phyloP scores from a whole-genome alignment of 2,329 filamentous ascomycete genomes.

The Hypoxylon sp. region DNA sequence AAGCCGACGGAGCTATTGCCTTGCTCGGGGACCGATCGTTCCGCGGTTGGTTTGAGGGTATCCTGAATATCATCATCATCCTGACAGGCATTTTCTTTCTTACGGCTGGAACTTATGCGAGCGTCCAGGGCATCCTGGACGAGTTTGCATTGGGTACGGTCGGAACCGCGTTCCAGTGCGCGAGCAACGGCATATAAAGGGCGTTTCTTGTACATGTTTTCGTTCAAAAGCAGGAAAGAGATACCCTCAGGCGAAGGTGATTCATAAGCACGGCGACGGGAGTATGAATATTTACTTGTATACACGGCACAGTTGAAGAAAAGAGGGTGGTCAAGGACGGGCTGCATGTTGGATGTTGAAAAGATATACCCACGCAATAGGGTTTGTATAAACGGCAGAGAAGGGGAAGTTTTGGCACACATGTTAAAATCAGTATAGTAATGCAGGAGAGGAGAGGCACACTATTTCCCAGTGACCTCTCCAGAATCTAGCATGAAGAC shows the following conservation, averaged over 20 bases:
- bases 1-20: constrained; percentile 68
- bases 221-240: constrained; percentile 32
- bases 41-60: constrained; percentile 65
- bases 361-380: constrained; percentile 7
- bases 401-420: constrained; percentile 15
- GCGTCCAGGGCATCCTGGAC: constrained; percentile 79
- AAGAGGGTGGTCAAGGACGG: constrained; percentile 18
- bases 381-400: constrained; percentile 10
- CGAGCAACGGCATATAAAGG: constrained; percentile 70
- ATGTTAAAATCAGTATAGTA: constrained; percentile 44
- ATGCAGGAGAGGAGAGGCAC: constrained; percentile 42
- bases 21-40: constrained; percentile 66
- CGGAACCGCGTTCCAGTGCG: constrained; percentile 79
- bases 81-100: constrained; percentile 83
- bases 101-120: constrained; percentile 82
- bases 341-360: constrained; percentile 10
- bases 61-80: constrained; percentile 79
- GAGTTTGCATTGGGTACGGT: constrained; percentile 75
- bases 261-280: constrained; percentile 22
- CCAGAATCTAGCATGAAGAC: constrained; percentile 44
- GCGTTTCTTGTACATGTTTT: constrained; percentile 28
- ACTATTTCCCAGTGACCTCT: constrained; percentile 28
- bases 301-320: constrained; percentile 11
- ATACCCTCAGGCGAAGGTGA: constrained; percentile 40
- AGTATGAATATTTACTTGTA: constrained; percentile 13